Conservation (phyloP, 2,329 filamentous ascomycete genomes). For the Diplodia sapinea region DNA sequence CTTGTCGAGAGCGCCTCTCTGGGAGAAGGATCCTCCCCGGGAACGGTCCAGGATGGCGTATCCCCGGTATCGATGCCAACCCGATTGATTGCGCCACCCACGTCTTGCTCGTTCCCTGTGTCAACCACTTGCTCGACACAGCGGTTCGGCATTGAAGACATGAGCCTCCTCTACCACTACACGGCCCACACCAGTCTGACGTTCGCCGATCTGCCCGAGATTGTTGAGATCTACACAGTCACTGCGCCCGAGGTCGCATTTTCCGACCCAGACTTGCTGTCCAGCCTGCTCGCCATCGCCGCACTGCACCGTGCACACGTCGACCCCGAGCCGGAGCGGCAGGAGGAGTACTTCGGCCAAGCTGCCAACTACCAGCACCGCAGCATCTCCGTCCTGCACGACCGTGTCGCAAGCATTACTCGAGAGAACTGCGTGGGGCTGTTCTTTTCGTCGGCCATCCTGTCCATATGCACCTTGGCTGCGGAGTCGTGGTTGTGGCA, state of each 20-base stretch:
- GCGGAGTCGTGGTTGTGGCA: background rate
- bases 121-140: background rate
- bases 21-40: background rate
- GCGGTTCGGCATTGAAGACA: background rate
- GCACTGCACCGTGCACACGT: background rate
- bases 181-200: conserved; percentile 4
- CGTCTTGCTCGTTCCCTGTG: background rate
- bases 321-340: background rate
- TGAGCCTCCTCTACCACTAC: background rate
- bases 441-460: background rate
- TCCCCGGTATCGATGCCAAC: background rate
- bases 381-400: background rate
- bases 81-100: background rate
- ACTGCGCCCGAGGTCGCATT: background rate
- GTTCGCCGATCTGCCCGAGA: background rate
- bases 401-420: background rate
- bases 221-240: background rate
- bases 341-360: background rate
- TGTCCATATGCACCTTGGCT: background rate
- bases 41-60: no score
- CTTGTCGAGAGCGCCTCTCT: background rate
- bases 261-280: background rate
- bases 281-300: background rate
- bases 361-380: background rate
- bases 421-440: background rate